Conservation (phyloP, 1,284 basidiomycete species). For the Cryptococcus sp. region DNA sequence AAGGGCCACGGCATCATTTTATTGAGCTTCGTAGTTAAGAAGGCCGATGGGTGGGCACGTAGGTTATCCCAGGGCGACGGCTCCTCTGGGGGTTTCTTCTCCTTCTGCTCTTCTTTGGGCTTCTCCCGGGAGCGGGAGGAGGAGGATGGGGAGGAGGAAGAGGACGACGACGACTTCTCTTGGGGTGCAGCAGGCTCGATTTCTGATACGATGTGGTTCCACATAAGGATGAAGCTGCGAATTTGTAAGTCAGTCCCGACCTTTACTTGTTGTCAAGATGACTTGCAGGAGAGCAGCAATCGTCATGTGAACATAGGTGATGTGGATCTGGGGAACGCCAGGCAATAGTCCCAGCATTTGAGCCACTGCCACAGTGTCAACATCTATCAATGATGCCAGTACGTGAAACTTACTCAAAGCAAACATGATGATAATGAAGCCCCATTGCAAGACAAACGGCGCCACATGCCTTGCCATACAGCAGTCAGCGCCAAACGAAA, state of each 20-base stretch:
- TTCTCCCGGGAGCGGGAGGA: constrained; percentile 10
- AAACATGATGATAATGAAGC: constrained; percentile 31
- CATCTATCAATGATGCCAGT: not conserved
- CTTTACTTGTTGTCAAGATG: not conserved
- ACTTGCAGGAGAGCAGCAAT: constrained; percentile 31
- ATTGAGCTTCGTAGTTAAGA: constrained; percentile 35
- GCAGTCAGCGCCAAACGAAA: not conserved
- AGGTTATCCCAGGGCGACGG: constrained; percentile 36
- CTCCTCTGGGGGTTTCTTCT: constrained; percentile 5
- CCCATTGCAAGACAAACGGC: constrained; percentile 31
- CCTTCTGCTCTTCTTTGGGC: constrained; percentile 19
- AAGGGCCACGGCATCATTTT: constrained; percentile 37
- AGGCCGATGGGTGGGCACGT: constrained; percentile 37
- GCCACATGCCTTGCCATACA: constrained; percentile 22
- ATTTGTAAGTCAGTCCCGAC: not conserved
- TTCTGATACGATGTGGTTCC: constrained; percentile 33
- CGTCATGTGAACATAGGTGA: constrained; percentile 40
- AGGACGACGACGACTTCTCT: constrained; percentile 19
- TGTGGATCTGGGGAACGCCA: constrained; percentile 31
- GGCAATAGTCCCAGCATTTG: constrained; percentile 35
- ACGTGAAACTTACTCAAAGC: constrained; percentile 23
- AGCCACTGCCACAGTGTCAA: constrained; percentile 14
- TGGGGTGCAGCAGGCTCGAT: not conserved
- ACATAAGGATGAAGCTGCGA: constrained; percentile 34
- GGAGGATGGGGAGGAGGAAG: constrained; percentile 17